phyloP scores from a whole-genome alignment of 768 basidiomycete genomes.

The Favolaschia claudopus region DNA sequence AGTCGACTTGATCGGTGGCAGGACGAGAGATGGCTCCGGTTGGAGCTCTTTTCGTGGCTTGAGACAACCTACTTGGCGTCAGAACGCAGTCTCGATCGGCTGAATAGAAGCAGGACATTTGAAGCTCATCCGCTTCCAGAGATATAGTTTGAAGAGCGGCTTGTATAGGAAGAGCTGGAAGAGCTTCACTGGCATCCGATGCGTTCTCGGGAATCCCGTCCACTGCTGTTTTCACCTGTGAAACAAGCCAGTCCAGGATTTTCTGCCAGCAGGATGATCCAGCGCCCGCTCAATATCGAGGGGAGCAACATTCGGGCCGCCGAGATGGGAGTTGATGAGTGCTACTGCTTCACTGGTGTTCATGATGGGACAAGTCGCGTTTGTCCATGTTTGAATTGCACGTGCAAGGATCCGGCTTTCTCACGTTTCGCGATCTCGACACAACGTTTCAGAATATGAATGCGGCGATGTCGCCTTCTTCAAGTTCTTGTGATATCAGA shows the following conservation, averaged over 20 bases:
- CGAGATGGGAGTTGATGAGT: constrained; percentile 34
- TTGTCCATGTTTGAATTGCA: constrained; percentile 3
- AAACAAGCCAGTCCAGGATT: constrained; percentile 43
- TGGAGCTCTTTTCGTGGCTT: not conserved
- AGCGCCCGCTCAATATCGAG: constrained; percentile 43
- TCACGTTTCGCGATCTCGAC: too few species aligned
- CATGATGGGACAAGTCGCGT: constrained; percentile 6
- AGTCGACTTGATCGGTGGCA: not conserved
- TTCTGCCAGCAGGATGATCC: constrained; percentile 39
- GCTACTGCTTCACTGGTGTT: constrained; percentile 11
- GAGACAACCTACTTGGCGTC: constrained; percentile 22
- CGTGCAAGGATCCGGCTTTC: too few species aligned
- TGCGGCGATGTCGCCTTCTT: too few species aligned
- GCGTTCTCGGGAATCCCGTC: constrained; percentile 7
- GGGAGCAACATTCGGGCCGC: constrained; percentile 36
- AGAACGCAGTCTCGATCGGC: not conserved
- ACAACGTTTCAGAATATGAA: too few species aligned
- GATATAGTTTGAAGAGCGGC: constrained; percentile 38
- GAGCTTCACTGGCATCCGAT: not conserved
- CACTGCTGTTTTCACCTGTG: constrained; percentile 29
- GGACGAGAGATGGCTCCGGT: too few species aligned
- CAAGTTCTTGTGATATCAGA: too few species aligned
- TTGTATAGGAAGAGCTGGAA: too few species aligned
- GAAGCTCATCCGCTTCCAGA: constrained; percentile 38
- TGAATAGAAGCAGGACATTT: constrained; percentile 29